phyloP scores from a whole-genome alignment of 495 filamentous ascomycete species.

The Penicillium bialowiezense region DNA sequence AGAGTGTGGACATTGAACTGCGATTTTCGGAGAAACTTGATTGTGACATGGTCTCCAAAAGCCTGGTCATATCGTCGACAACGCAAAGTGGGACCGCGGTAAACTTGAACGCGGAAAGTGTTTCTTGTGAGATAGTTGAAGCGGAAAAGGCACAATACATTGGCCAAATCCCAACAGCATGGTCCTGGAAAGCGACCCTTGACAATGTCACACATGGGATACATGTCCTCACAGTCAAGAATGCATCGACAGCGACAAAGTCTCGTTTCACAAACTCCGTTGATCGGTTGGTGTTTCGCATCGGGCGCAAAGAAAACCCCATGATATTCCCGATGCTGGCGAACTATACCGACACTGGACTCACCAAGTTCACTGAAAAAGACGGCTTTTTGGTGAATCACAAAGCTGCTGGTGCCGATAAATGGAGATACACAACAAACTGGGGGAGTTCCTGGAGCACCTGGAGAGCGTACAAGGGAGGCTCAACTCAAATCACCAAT shows the following conservation, averaged over 20 bases:
- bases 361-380: slow-evolving; percentile 36
- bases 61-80: slow-evolving; percentile 50
- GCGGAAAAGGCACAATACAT: slow-evolving; percentile 37
- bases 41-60: slow-evolving; percentile 51
- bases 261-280: slow-evolving; percentile 38
- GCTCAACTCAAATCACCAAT: slow-evolving; percentile 40
- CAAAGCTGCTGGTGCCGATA: slow-evolving; percentile 60
- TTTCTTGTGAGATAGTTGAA: slow-evolving; percentile 24
- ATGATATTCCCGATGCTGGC: slow-evolving; percentile 52
- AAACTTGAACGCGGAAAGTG: slow-evolving; percentile 23
- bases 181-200: slow-evolving; percentile 50
- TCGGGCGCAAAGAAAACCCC: slow-evolving; percentile 56
- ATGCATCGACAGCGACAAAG: slow-evolving; percentile 32
- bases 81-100: slow-evolving; percentile 44
- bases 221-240: slow-evolving; percentile 58
- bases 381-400: slow-evolving; percentile 53
- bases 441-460: slow-evolving; percentile 58
- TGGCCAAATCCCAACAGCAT: slow-evolving; percentile 53
- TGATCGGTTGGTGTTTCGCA: slow-evolving; percentile 56
- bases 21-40: slow-evolving; percentile 63
- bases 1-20: slow-evolving; percentile 50
- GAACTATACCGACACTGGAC: slow-evolving; percentile 56
- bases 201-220: slow-evolving; percentile 61
- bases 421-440: slow-evolving; percentile 61
- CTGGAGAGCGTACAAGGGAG: slow-evolving; percentile 55